Conservation (phyloP, 2,329 filamentous ascomycete species). For the Colletotrichum tropicicola region DNA sequence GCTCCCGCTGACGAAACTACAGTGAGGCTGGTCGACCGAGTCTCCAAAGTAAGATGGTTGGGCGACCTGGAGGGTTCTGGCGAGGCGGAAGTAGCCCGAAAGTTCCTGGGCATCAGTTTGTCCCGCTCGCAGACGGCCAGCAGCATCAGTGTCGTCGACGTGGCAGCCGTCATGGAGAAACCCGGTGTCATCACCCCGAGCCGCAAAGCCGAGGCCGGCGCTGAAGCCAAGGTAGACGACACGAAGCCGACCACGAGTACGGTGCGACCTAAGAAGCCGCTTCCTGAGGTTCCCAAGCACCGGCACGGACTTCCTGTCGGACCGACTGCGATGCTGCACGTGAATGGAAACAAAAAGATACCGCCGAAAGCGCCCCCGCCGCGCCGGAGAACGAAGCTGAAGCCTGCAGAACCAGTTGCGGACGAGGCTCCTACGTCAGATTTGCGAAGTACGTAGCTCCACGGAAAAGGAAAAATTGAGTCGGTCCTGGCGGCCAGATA, state of each 20-base stretch:
- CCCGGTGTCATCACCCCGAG: constrained; percentile 85
- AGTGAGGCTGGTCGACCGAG: constrained; percentile 78
- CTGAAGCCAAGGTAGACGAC: constrained; percentile 36
- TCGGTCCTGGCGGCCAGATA: neutral
- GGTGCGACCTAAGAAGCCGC: constrained; percentile 52
- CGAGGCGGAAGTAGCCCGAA: constrained; percentile 61
- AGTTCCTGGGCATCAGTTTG: constrained; percentile 76
- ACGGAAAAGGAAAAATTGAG: neutral
- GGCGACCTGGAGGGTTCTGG: constrained; percentile 48
- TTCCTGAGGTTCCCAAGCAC: constrained; percentile 66
- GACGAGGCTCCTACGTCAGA: neutral
- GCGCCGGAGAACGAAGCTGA: constrained; percentile 53
- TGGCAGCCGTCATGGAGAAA: constrained; percentile 83
- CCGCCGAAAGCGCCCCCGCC: constrained; percentile 58
- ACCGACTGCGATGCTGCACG: constrained; percentile 40
- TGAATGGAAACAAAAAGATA: constrained; percentile 48
- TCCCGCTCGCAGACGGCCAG: constrained; percentile 73
- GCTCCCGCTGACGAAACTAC: constrained; percentile 85
- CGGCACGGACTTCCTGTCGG: constrained; percentile 60
- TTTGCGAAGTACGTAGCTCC: neutral
- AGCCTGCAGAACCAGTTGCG: constrained; percentile 29
- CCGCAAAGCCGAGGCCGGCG: constrained; percentile 53
- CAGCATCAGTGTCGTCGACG: constrained; percentile 78
- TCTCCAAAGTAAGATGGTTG: constrained; percentile 77
- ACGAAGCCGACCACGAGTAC: constrained; percentile 28